Conservation (phyloP, 768 basidiomycete species). For the Boletellus emodensis region DNA sequence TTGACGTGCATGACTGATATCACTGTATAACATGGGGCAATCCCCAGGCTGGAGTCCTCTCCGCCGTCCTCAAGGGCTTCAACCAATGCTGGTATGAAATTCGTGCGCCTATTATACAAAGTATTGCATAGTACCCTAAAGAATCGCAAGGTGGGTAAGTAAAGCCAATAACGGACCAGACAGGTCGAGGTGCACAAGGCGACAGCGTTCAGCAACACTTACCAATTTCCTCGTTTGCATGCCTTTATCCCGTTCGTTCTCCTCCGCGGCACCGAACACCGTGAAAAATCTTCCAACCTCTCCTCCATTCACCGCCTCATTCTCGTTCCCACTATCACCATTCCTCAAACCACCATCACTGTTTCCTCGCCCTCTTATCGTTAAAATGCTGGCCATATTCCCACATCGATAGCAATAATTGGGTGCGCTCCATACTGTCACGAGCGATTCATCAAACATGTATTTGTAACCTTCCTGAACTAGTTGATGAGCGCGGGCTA, state of each 20-base stretch:
- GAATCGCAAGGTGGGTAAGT: not conserved
- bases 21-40: too few relatives aligned
- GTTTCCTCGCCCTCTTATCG: conserved; percentile 62
- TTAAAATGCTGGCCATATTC: conserved; percentile 89
- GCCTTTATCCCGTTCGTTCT: conserved; percentile 83
- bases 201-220: conserved; percentile 22
- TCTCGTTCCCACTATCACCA: not conserved
- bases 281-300: conserved; percentile 55
- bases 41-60: too few relatives aligned
- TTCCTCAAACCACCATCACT: conserved; percentile 11
- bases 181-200: not conserved
- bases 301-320: conserved; percentile 7
- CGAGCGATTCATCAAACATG: conserved; percentile 92
- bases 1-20: too few relatives aligned
- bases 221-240: conserved; percentile 75
- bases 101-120: conserved; percentile 31
- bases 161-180: conserved; percentile 1
- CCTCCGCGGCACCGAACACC: conserved; percentile 82
- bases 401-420: conserved; percentile 87
- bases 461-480: conserved; percentile 96
- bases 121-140: conserved; percentile 37
- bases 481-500: conserved; percentile 94
- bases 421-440: conserved; percentile 91
- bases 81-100: not conserved
- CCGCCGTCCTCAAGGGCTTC: too few relatives aligned